phyloP scores from a whole-genome alignment of 495 filamentous ascomycete genomes.

The Daldinia concentrica region DNA sequence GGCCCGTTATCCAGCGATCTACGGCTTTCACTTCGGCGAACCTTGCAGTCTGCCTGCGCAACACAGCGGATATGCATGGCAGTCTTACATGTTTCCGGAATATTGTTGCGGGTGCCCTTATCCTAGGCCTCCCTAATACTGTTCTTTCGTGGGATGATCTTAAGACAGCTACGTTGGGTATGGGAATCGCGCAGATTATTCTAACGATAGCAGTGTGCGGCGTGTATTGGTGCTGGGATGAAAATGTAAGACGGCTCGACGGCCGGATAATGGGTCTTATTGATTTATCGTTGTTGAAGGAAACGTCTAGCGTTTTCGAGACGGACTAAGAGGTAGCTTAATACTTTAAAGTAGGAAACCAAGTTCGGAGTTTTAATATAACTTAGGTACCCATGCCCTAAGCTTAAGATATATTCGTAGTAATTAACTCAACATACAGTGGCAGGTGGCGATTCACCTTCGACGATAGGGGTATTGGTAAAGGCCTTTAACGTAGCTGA shows the following conservation, averaged over 20 bases:
- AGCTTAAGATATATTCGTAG: too few species aligned
- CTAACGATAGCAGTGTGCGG: constrained; percentile 40
- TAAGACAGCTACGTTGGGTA: constrained; percentile 44
- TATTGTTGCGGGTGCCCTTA: constrained; percentile 50
- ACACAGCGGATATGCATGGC: constrained; percentile 54
- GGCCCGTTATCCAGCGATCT: constrained; percentile 51
- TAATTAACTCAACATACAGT: too few species aligned
- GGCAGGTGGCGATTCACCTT: too few species aligned
- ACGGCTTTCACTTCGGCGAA: constrained; percentile 56
- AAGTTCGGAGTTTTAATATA: background rate
- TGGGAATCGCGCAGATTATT: constrained; percentile 49
- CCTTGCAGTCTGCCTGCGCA: constrained; percentile 50
- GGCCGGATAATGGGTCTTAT: constrained; percentile 55
- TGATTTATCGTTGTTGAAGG: constrained; percentile 52
- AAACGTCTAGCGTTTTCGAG: constrained; percentile 57
- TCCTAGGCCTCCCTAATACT: constrained; percentile 51
- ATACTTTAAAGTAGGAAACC: background rate
- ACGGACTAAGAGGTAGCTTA: constrained; percentile 44
- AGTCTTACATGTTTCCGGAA: constrained; percentile 47
- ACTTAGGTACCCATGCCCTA: too few species aligned
- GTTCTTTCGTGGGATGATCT: constrained; percentile 50
- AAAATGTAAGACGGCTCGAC: constrained; percentile 50
- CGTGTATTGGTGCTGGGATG: constrained; percentile 52
- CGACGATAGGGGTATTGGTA: too few species aligned
- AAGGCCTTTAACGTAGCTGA: too few species aligned